Base-by-base conservation (phyloP, 129 eudicot species). In the Silybum marianum region DNA sequence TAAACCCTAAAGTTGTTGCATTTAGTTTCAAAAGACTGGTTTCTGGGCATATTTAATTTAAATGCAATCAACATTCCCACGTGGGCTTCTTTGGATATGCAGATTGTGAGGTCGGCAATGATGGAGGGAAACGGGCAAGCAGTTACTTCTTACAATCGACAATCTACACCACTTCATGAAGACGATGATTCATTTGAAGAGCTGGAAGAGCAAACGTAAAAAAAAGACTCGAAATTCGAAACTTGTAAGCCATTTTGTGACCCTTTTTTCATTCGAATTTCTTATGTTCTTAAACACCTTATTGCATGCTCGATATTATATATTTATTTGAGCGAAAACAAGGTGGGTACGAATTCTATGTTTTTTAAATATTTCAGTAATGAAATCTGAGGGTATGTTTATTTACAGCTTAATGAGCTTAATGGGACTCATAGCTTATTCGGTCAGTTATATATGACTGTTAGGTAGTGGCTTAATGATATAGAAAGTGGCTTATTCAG, bases 81-180 rank as follows among this genome's bases (percentile, higher is more conserved):
- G 0, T 2, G 66, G 66, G 66, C 9, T 28, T 68, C n/a, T 62
- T 39, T 72, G 13, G 26, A 21, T 74, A 58, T 82, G 90, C 88
- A 95, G 98, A 89, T 87, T 74, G 97, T 95, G 79, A 88, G 98
- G 62, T 87, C 90, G n/a, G 85, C 86, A 62, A 87, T 90, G 93
- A 23, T 86, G 73, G 98, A 92, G 32, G 96, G 89, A 80, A 85
- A 19, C 40, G 92, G 88, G 30, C 92, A 82, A 84, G 80, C 85
- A 80, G 82, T 89, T 73, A 80, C 92, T 21, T 90, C 84, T 26
- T 73, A 81, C 68, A 73, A 84, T 14, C 89, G 86, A 77, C 48
- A 87, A 26, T 23, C 88, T 1, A 70, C 85, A 3, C 88, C 86
- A 68, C 76, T 80, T 28, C 77, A 65, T 65, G 83, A 87, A 63